phyloP scores from a whole-genome alignment of 2,329 filamentous ascomycete species.

The Aspergillus cejpii region DNA sequence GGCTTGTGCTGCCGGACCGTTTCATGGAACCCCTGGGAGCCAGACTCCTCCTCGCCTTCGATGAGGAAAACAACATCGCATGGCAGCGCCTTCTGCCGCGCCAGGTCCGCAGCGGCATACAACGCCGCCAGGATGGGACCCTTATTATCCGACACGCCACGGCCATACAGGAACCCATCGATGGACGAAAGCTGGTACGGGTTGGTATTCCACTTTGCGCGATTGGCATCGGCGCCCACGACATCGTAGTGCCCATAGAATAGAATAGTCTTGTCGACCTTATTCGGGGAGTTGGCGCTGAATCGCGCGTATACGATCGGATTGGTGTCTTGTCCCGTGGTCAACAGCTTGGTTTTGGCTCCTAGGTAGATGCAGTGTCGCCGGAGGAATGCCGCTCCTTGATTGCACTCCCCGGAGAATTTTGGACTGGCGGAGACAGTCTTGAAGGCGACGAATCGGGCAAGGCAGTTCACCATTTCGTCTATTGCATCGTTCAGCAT shows the following conservation, averaged over 20 bases:
- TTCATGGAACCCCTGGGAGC: conserved; percentile 82
- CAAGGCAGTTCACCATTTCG: conserved; percentile 61
- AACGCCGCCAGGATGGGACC: conserved; percentile 90
- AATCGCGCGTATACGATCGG: conserved; percentile 93
- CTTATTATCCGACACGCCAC: conserved; percentile 97
- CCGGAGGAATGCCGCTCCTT: conserved; percentile 84
- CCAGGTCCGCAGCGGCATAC: conserved; percentile 84
- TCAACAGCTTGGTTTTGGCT: conserved; percentile 83
- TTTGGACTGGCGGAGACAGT: conserved; percentile 82
- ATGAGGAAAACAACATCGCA: conserved; percentile 92
- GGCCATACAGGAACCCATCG: conserved; percentile 88
- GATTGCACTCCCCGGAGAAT: conserved; percentile 83
- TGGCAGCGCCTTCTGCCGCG: conserved; percentile 72
- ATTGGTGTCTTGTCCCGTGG: conserved; percentile 70
- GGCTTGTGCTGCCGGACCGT: conserved; percentile 73
- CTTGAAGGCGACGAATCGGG: conserved; percentile 83
- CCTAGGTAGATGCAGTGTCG: conserved; percentile 88
- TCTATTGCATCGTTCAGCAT: conserved; percentile 38
- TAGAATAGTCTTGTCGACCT: conserved; percentile 72
- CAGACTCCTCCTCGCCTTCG: conserved; percentile 93
- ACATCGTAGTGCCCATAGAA: conserved; percentile 99
- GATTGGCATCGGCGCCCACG: conserved; percentile 77
- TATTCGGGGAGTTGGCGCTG: conserved; percentile 60
- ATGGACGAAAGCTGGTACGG: conserved; percentile 85
- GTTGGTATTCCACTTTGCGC: conserved; percentile 75